Evolutionary conservation across 768 basidiomycete species (phyloP), one percentile per base, ranked within the genome.

Genomic region (Suillus tomentosus): DNA sequence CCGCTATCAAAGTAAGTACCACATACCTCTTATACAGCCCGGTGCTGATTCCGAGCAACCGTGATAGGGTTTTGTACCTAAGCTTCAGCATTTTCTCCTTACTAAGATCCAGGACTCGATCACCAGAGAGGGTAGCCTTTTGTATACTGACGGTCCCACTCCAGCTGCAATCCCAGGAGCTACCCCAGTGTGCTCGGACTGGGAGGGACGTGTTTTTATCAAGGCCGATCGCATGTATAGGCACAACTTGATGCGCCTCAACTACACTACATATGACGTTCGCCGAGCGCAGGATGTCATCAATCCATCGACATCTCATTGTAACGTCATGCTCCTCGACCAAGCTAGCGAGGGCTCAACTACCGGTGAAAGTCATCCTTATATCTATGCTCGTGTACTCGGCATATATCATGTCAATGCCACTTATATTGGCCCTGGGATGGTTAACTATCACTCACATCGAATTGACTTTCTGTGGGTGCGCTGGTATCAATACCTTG

Each of bases 381-480:
- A 54, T 17, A 22, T 19, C 5, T 62, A 65, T 19, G 54, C 62
- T 36, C 39, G 24, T 3, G 54, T 65, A 5, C 24, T 71, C 6
- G 66, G 70, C 37, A 64, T 72, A 1, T 72, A 63, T 59, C 71
- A 72, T 47, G 70, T 62, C 14, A 62, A 69, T 37, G 68, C 64
- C 0, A 43, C 64, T 3, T 61, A 61, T 48, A 15, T 36, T 61
- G 60, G 50, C 43, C 51, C 24, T 39, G 27, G 34, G 3, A 53
- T 39, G 22, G 24, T 27, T 5, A 34, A 65, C 39, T 63, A 63
- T 3, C 11, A 13, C 3, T 36, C 39, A 1, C 15, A 60, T 3
- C 2, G 27, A 27, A 27, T 27, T 27, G 27, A 3, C 31, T 61
- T 67, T 39, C 37, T 67, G 31, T 65, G 64, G 66, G 66, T 67